phyloP scores from a whole-genome alignment of 2,329 filamentous ascomycete species.

The Diplodia corticola region DNA sequence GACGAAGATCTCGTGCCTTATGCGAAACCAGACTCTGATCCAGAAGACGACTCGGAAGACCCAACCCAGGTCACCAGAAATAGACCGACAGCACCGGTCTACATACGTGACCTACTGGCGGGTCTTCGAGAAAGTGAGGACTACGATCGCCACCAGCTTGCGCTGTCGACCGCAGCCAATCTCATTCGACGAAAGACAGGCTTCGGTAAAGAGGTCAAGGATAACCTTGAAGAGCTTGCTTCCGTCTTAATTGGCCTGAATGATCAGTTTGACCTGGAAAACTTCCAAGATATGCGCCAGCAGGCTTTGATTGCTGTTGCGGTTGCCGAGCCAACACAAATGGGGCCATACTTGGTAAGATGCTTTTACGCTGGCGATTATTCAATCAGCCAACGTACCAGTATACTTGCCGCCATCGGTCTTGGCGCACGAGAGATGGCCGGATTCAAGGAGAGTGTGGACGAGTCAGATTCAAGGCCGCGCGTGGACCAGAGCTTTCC shows the following conservation, averaged over 20 bases:
- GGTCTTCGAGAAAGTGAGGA: conserved; percentile 80
- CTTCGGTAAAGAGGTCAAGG: conserved; percentile 83
- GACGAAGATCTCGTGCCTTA: conserved; percentile 73
- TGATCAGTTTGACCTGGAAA: conserved; percentile 78
- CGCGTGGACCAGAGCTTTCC: conserved; percentile 58
- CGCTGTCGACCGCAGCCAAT: conserved; percentile 70
- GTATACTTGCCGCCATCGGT: conserved; percentile 78
- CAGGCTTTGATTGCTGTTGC: conserved; percentile 82
- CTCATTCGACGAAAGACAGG: conserved; percentile 86
- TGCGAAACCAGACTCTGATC: conserved; percentile 81
- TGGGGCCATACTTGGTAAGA: conserved; percentile 81
- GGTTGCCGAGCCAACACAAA: conserved; percentile 70
- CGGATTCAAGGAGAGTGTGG: conserved; percentile 64
- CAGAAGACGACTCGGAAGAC: conserved; percentile 91
- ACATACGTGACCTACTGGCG: conserved; percentile 79
- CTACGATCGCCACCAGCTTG: conserved; percentile 81
- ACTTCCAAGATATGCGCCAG: conserved; percentile 73
- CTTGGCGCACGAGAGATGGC: conserved; percentile 81
- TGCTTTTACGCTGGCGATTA: conserved; percentile 92
- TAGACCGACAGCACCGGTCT: conserved; percentile 83
- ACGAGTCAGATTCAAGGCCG: conserved; percentile 30
- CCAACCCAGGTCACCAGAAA: conserved; percentile 81
- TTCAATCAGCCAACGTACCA: conserved; percentile 79
- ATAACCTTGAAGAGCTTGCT: conserved; percentile 80
- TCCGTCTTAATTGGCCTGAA: conserved; percentile 75